Evolutionary conservation across 2,329 filamentous ascomycete species (phyloP).

Genomic region (Canariomyces notabilis): DNA sequence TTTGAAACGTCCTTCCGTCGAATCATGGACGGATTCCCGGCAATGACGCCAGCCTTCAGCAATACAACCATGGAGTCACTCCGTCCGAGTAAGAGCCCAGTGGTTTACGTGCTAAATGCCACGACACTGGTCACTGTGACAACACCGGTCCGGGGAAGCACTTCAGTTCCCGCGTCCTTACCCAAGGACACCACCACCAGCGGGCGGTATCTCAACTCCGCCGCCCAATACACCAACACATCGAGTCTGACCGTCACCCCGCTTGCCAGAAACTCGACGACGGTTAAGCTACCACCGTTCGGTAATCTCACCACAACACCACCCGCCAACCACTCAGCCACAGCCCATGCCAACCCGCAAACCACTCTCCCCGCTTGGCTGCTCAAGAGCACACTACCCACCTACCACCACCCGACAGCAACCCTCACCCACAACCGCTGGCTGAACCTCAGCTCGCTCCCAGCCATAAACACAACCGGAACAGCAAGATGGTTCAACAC

Average conservation of each 20-base stretch:
- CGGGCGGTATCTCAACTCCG: not conserved
- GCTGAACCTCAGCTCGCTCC: not conserved
- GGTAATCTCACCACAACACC: not conserved
- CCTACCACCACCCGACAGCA: not conserved
- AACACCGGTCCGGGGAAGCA: not conserved
- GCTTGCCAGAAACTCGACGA: not conserved
- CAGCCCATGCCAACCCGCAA: not conserved
- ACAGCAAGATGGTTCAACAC: too few relatives aligned
- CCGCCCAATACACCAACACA: not conserved
- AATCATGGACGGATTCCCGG: not conserved
- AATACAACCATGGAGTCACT: too few relatives aligned
- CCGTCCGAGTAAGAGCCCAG: not conserved
- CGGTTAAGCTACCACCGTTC: not conserved
- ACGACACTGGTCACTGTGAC: not conserved
- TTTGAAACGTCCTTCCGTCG: not conserved
- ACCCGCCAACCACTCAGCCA: not conserved
- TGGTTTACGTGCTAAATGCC: not conserved
- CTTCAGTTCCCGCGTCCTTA: not conserved
- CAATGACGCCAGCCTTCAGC: not conserved
- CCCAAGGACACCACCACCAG: not conserved
- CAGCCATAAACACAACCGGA: not conserved
- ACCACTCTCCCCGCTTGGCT: not conserved
- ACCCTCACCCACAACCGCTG: not conserved
- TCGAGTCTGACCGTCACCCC: not conserved
- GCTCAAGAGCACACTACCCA: not conserved